Percentiles rank a stretch among this genome's conserved stretches.
Conservation (phyloP, 352 stramenopile species). For the Pythium angustatum region DNA sequence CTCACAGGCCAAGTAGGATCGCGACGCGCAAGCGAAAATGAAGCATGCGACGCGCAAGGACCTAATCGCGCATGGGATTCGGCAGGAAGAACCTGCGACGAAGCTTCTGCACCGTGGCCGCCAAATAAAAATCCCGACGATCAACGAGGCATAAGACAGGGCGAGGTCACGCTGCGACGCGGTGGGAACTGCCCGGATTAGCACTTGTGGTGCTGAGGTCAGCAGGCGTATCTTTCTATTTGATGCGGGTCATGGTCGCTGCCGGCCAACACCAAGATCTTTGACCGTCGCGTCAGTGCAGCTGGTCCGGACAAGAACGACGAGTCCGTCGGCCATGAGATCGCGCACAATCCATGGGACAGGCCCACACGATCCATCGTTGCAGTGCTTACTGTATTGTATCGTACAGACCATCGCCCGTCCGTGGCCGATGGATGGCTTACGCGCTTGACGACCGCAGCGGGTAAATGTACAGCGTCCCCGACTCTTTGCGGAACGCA, state of each 20-base stretch:
- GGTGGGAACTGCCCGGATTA: no score
- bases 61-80: neutral
- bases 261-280: no score
- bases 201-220: no score
- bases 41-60: neutral
- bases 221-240: no score
- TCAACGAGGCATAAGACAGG: no score
- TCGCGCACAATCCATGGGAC: no score
- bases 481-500: conserved; percentile 53
- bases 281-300: no score
- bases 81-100: neutral
- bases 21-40: neutral
- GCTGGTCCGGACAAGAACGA: no score
- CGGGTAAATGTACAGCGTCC: conserved; percentile 64
- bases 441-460: conserved; percentile 36
- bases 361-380: neutral
- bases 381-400: neutral
- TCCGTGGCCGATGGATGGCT: no score
- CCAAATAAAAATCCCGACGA: neutral
- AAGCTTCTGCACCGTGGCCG: neutral
- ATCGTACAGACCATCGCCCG: neutral
- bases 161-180: no score
- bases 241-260: no score
- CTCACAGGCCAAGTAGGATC: neutral
- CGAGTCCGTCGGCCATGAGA: no score